These are phyloP conservation scores for Solanum chilense DNA, from an alignment of 257 asterid species.

Conservation along the genomic window DNA sequence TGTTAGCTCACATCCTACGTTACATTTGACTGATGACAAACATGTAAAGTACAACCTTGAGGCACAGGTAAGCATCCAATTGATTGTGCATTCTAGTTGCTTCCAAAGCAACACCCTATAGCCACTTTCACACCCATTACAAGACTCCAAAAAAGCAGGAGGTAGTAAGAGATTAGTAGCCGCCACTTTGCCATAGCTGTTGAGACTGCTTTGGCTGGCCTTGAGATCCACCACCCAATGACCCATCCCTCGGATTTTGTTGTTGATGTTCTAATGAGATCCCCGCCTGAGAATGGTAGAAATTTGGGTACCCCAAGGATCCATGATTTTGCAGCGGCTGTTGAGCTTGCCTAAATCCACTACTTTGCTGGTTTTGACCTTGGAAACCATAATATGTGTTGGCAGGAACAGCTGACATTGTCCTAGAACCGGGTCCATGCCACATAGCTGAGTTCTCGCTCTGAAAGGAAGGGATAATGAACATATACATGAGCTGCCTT, in stretches of 20 bases:
- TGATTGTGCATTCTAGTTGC: slow-evolving; percentile 9
- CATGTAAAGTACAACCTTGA: slow-evolving; percentile 37
- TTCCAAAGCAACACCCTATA: slow-evolving; percentile 13
- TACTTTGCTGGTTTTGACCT: slow-evolving; percentile 61
- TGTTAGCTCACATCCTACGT: slow-evolving; percentile 41
- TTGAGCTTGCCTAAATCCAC: slow-evolving; percentile 78
- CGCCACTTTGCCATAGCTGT: slow-evolving; percentile 62
- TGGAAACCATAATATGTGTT: slow-evolving; percentile 43
- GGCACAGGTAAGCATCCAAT: slow-evolving; percentile 34
- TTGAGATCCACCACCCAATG: slow-evolving; percentile 42
- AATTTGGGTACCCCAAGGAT: slow-evolving; percentile 56
- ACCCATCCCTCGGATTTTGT: slow-evolving; percentile 57
- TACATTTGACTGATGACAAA: slow-evolving; percentile 34
- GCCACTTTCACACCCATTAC: slow-evolving; percentile 40
- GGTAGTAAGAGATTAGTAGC: slow-evolving; percentile 43
- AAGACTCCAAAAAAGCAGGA: slow-evolving; percentile 36
- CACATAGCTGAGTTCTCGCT: slow-evolving; percentile 61
- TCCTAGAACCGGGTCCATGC: slow-evolving; percentile 73
- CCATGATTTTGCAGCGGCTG: slow-evolving; percentile 73
- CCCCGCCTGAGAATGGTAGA: slow-evolving; percentile 66
- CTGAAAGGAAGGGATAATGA: slow-evolving; percentile 20
- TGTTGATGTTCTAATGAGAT: slow-evolving; percentile 53
- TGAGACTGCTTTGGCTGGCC: slow-evolving; percentile 80
- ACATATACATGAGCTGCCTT: background rate
- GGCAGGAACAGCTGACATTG: slow-evolving; percentile 60